phyloP scores from a whole-genome alignment of 169 alveolate genomes.

The Eimeria brunetti region DNA sequence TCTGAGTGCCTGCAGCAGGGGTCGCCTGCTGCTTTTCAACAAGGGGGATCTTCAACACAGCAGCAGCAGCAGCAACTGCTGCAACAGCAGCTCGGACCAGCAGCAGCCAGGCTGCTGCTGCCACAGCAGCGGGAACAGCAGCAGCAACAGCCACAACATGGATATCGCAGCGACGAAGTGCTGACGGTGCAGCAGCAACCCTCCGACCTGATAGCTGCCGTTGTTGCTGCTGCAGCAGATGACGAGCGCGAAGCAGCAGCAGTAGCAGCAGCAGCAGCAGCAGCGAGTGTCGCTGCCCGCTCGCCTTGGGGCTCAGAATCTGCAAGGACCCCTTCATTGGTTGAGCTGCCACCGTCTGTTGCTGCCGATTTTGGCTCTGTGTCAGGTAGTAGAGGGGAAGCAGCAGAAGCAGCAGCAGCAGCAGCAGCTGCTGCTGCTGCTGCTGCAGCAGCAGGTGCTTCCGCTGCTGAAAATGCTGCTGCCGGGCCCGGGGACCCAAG shows the following conservation, averaged over 20 bases:
- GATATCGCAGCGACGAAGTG: not conserved
- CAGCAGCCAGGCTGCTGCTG: not conserved
- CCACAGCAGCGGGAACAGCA: not conserved
- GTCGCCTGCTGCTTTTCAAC: not conserved
- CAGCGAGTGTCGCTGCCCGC: not conserved
- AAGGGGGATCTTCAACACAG: not conserved
- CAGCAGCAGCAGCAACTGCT: slow-evolving; percentile 29
- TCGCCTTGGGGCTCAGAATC: not conserved
- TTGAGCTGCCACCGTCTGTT: not conserved
- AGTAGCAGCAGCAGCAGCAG: slow-evolving; percentile 10
- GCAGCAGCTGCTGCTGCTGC: not conserved
- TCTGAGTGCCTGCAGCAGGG: not conserved
- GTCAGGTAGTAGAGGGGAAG: not conserved
- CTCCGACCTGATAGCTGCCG: not conserved
- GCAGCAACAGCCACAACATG: not conserved
- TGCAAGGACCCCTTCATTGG: not conserved
- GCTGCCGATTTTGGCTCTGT: not conserved
- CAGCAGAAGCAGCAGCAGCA: not conserved
- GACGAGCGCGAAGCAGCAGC: not conserved
- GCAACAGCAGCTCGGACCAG: not conserved
- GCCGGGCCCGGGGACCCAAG: not conserved
- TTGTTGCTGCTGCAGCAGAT: not conserved
- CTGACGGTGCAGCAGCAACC: slow-evolving; percentile 9
- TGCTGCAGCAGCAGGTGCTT: not conserved
- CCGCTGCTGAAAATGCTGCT: not conserved